Percentiles rank a stretch among this genome's conserved stretches.
phyloP scores from a whole-genome alignment of 2,329 filamentous ascomycete species.

The Tolypocladium cylindrosporum region DNA sequence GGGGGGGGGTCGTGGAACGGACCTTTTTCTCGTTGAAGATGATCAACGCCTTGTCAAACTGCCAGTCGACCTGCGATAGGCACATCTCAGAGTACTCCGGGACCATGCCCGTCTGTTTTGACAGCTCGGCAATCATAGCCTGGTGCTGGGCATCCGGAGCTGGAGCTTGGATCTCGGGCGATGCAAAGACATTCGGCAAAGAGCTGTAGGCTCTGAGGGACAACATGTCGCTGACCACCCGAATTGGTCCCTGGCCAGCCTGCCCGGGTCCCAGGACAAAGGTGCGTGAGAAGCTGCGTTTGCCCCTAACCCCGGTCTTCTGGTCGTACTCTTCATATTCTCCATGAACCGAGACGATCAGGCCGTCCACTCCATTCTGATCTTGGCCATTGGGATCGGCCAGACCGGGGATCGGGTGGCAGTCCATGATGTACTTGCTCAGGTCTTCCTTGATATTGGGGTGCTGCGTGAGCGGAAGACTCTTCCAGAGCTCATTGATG shows the following conservation, averaged over 20 bases:
- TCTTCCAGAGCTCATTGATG: slow-evolving; percentile 60
- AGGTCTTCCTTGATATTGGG: slow-evolving; percentile 57
- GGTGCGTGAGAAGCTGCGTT: slow-evolving; percentile 72
- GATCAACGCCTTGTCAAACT: slow-evolving; percentile 62
- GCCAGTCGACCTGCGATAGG: slow-evolving; percentile 68
- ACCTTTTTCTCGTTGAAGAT: slow-evolving; percentile 72
- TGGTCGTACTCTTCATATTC: slow-evolving; percentile 69
- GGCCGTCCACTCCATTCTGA: slow-evolving; percentile 60
- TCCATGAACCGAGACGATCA: slow-evolving; percentile 71
- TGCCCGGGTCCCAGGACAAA: slow-evolving; percentile 70
- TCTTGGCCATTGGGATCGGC: slow-evolving; percentile 58
- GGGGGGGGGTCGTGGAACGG: slow-evolving; percentile 16
- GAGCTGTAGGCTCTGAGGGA: slow-evolving; percentile 56
- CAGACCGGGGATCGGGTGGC: slow-evolving; percentile 62
- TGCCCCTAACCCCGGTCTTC: slow-evolving; percentile 43
- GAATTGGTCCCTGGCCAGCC: slow-evolving; percentile 51
- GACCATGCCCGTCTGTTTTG: slow-evolving; percentile 71
- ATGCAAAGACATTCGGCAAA: slow-evolving; percentile 32
- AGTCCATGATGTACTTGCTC: slow-evolving; percentile 74
- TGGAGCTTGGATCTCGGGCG: slow-evolving; percentile 13
- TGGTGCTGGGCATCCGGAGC: slow-evolving; percentile 40
- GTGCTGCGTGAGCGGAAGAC: slow-evolving; percentile 64
- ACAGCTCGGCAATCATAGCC: slow-evolving; percentile 65
- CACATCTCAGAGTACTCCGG: slow-evolving; percentile 72
- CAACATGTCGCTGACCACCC: slow-evolving; percentile 73